Conservation (phyloP, 768 basidiomycete species). For the Lanmaoa pseudosensibilis region DNA sequence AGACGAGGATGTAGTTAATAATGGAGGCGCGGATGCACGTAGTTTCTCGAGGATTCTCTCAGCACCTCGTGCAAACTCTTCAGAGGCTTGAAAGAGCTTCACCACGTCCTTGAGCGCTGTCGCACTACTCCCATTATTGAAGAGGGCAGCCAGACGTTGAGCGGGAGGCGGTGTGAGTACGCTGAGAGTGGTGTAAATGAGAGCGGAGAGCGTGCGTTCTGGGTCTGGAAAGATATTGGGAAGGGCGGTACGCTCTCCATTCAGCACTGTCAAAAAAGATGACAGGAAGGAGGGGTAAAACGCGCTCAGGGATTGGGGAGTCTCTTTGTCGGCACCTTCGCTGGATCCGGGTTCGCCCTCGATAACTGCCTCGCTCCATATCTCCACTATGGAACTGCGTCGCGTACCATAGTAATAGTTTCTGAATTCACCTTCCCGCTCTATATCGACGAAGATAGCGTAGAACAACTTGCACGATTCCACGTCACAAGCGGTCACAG, state of each 20-base stretch:
- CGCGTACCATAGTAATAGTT: conserved; percentile 93
- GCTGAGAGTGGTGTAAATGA: conserved; percentile 80
- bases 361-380: conserved; percentile 67
- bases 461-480: conserved; percentile 76
- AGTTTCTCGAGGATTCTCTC: conserved; percentile 80
- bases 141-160: conserved; percentile 71
- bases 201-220: conserved; percentile 67
- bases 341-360: conserved; percentile 20
- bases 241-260: conserved; percentile 70
- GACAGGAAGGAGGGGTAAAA: conserved; percentile 79
- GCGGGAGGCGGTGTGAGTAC: conserved; percentile 79
- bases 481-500: conserved; percentile 78
- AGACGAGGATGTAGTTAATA: conserved; percentile 18
- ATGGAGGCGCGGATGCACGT: conserved; percentile 37
- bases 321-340: conserved; percentile 43
- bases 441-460: conserved; percentile 85
- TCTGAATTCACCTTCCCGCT: conserved; percentile 88
- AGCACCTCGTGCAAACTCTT: conserved; percentile 74
- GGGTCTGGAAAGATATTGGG: conserved; percentile 90
- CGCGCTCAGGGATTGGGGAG: conserved; percentile 49
- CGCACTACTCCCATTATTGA: conserved; percentile 59
- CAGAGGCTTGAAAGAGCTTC: conserved; percentile 65
- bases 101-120: conserved; percentile 70
- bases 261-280: conserved; percentile 63
- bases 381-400: conserved; percentile 56